These are phyloP conservation scores for Eucalyptus globulus DNA, from an alignment of 345 rosid species.

Conservation along the genomic window DNA sequence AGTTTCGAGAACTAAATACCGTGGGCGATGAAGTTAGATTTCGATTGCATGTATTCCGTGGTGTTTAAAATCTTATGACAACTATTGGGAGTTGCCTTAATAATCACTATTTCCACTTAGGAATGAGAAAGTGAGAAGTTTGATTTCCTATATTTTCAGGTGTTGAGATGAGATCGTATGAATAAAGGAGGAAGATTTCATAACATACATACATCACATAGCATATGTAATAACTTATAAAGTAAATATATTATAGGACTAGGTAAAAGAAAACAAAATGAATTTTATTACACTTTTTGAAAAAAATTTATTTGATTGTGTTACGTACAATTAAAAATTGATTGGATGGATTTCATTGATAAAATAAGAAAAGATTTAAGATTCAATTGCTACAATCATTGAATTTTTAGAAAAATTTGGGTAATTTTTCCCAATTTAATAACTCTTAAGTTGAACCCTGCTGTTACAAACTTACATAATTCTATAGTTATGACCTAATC, in stretches of 20 bases:
- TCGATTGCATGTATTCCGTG: fast-evolving
- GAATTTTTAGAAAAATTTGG: too few relatives aligned
- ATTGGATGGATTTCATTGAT: fast-evolving
- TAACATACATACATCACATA: too few relatives aligned
- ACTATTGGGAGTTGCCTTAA: not conserved
- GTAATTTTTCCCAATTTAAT: too few relatives aligned
- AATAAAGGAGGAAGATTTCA: not conserved
- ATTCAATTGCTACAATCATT: fast-evolving
- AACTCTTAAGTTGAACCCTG: too few relatives aligned
- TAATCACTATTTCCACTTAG: too few relatives aligned
- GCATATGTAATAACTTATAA: too few relatives aligned
- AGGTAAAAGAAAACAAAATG: too few relatives aligned
- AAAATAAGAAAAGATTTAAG: too few relatives aligned
- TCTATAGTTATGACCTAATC: not conserved
- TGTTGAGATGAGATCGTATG: fast-evolving
- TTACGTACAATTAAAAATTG: too few relatives aligned
- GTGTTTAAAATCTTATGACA: not conserved
- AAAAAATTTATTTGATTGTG: not conserved
- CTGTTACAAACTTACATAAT: too few relatives aligned
- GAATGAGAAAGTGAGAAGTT: fast-evolving
- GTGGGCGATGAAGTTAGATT: fast-evolving
- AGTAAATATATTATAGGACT: not conserved
- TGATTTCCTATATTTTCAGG: fast-evolving
- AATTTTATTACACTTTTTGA: too few relatives aligned
- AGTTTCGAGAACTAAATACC: not conserved